Conservation (phyloP, 345 rosid genomes). For the Citrus hindsii region DNA sequence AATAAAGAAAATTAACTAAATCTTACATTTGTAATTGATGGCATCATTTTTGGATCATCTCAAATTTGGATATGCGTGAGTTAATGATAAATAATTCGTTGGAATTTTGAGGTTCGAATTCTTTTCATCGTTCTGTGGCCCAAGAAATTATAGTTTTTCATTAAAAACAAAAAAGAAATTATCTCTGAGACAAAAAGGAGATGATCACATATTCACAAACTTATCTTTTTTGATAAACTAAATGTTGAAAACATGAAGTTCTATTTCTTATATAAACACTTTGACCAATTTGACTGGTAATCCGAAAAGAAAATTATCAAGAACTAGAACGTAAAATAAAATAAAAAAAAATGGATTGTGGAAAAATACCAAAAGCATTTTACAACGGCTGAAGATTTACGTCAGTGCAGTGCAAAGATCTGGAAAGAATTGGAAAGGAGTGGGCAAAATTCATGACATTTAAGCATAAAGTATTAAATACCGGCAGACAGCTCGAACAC, state of each 20-base stretch:
- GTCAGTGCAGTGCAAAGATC: background rate
- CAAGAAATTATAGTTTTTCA: background rate
- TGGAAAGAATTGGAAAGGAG: background rate
- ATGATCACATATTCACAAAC: background rate
- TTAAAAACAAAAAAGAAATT: background rate
- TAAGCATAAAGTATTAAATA: background rate
- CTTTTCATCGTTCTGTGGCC: background rate
- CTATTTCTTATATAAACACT: background rate
- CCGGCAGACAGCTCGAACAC: slow-evolving; percentile 3
- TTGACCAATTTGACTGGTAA: background rate
- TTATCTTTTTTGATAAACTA: background rate
- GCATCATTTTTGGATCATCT: background rate
- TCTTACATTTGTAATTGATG: background rate
- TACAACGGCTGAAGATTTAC: background rate
- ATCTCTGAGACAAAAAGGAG: background rate
- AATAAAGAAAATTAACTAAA: background rate
- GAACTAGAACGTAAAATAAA: background rate
- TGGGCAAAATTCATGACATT: background rate
- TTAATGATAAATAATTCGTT: background rate
- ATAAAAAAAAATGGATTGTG: background rate
- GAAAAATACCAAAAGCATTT: background rate
- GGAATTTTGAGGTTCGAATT: background rate
- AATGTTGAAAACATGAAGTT: background rate
- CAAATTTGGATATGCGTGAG: background rate
- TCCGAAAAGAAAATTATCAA: background rate